Evolutionary conservation across 2,329 filamentous ascomycete genomes (phyloP).

Genomic region (Knoxdaviesia capensis): DNA sequence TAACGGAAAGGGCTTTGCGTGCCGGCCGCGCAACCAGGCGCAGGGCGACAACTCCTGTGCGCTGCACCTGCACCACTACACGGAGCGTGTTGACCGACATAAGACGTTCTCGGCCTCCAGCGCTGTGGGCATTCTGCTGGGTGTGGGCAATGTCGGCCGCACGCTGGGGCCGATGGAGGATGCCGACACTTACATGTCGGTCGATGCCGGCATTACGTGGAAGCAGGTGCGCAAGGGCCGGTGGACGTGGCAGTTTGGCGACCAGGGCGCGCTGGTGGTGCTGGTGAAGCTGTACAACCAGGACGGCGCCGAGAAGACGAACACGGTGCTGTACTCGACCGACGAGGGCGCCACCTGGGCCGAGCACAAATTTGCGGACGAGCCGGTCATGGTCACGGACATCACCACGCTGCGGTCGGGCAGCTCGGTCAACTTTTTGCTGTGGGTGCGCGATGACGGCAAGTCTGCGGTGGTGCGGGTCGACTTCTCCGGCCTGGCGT

Average conservation of each 20-base stretch:
- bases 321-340: slow-evolving; percentile 52
- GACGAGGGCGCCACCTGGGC: slow-evolving; percentile 70
- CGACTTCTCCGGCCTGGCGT: slow-evolving; percentile 68
- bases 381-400: slow-evolving; percentile 53
- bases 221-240: slow-evolving; percentile 65
- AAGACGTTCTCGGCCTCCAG: slow-evolving; percentile 79
- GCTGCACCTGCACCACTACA: slow-evolving; percentile 88
- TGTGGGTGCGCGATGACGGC: slow-evolving; percentile 48
- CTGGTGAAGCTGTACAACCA: slow-evolving; percentile 43
- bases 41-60: slow-evolving; percentile 50
- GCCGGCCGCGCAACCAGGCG: slow-evolving; percentile 24
- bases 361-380: slow-evolving; percentile 51
- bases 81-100: slow-evolving; percentile 61
- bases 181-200: slow-evolving; percentile 77
- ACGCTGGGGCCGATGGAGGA: slow-evolving; percentile 46
- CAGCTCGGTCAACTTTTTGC: slow-evolving; percentile 72
- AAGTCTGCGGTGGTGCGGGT: slow-evolving; percentile 58
- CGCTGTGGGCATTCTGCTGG: slow-evolving; percentile 81
- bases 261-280: slow-evolving; percentile 82
- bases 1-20: slow-evolving; percentile 52
- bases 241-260: slow-evolving; percentile 89
- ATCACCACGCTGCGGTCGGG: slow-evolving; percentile 82
- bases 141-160: slow-evolving; percentile 70
- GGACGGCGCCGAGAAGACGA: slow-evolving; percentile 44
- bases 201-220: slow-evolving; percentile 83